Base-by-base conservation (phyloP, 768 basidiomycete species). In the Tubosaeta sp. region DNA sequence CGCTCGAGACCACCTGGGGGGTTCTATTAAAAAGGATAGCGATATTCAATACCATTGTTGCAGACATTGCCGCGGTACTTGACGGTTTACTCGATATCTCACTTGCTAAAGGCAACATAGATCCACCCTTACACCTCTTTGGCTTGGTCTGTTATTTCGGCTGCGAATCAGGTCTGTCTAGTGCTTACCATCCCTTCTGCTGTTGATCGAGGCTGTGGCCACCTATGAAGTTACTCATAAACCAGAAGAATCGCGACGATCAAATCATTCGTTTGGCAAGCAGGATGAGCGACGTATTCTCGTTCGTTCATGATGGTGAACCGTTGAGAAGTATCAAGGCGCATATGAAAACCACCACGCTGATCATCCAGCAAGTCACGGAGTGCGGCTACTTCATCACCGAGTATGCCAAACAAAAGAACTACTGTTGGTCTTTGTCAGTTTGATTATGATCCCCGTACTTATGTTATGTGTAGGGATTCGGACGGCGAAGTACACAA, bases 331-430 rank as follows among this genome's bases (percentile, higher is more conserved):
- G 6, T 4, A 30, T 46, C 9, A 3, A 45, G 10, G 7, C 27
- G 5, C 44, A 46, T 13, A 29, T 10, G 3, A 38, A 41, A 35
- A 10, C 32, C 0, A 31, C 42, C 3, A 46, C 16, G 1, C 53
- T 31, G 24, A 12, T 54, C 0, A n/a, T 54, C 27, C 53, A 46
- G n/a, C 53, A 54, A n/a, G 39, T 54, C 25, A 50, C 48, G 13
- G 53, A 54, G 39, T 54, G 53, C 12, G 44, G 44, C 10, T 50
- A 50, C 34, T 54, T 54, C 27, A 43, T 54, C 13, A 14, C 38
- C 2, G 48, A 54, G 12, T 54, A 54, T 16, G 11, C 44, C 0
- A 44, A 53, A 10, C 32, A 35, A 35, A 18, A 38, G 8, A 43
- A 19, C 13, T 52, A 38, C 4, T 48, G 51, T 52, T 0, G 30